Evolutionary conservation across 2,329 filamentous ascomycete species (phyloP).

Genomic region (Diaporthe velutina): DNA sequence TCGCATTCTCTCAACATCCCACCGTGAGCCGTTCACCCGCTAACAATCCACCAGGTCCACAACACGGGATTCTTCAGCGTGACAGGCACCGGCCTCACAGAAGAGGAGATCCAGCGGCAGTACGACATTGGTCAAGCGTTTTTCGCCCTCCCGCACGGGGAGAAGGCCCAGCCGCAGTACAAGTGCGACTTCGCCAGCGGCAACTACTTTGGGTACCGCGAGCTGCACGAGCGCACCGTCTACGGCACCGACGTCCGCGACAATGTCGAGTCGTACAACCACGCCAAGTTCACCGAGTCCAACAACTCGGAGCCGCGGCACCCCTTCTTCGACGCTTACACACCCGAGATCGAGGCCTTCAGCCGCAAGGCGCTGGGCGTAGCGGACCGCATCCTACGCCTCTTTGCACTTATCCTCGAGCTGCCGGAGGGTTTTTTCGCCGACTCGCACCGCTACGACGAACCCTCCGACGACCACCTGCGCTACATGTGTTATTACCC

Average conservation of each 20-base stretch:
- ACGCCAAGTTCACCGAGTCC: constrained; percentile 62
- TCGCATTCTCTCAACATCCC: no score
- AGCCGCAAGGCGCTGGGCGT: constrained; percentile 54
- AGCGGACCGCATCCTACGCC: constrained; percentile 45
- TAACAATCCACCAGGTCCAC: constrained; percentile 42
- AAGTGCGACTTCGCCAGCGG: constrained; percentile 57
- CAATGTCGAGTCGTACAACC: constrained; percentile 67
- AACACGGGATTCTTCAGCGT: constrained; percentile 65
- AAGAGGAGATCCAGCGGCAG: constrained; percentile 65
- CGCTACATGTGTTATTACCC: constrained; percentile 68
- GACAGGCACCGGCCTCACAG: constrained; percentile 64
- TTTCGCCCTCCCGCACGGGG: constrained; percentile 61
- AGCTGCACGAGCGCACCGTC: constrained; percentile 51
- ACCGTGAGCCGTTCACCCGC: background rate
- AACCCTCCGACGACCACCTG: constrained; percentile 65
- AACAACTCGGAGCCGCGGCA: constrained; percentile 52
- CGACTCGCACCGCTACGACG: constrained; percentile 63
- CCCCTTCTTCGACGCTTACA: constrained; percentile 53
- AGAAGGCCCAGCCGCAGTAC: constrained; percentile 61
- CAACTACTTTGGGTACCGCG: constrained; percentile 63
- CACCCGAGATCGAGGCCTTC: constrained; percentile 64
- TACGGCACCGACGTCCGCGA: constrained; percentile 51
- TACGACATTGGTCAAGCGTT: constrained; percentile 67
- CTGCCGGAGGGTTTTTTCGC: constrained; percentile 66
- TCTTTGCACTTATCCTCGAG: constrained; percentile 63